Base-by-base conservation (phyloP, 2,329 filamentous ascomycete genomes). In the Gremmenia infestans region DNA sequence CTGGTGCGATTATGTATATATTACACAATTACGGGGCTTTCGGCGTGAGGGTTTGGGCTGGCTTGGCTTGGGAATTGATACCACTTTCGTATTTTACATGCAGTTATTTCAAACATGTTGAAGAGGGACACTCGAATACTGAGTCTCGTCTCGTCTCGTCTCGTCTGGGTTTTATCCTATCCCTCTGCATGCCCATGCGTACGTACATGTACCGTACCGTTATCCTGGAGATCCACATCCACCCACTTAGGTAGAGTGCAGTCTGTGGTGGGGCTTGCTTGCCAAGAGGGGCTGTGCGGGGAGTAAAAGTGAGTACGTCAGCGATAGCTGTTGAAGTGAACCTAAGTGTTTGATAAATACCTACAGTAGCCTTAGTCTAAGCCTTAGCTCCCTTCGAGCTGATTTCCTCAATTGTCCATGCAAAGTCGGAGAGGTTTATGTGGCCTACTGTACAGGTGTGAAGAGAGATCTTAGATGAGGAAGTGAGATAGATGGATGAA, bases 221-320 rank as follows among this genome's bases (percentile, higher is more conserved):
- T 39, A 39, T 14, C n/a, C 15, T 43, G 14, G 22, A 12, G n/a
- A 50, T 52, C 48, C 50, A 46, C 47, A 14, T 32, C 45, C 32
- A 50, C 48, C 48, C 48, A 5, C 48, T 50, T 37, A 42, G 40
- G 19, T 54, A 50, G 43, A 52, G 52, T 47, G 48, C 22, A 37
- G 52, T 53, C 19, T 19, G 19, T 19, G 19, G 19, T 19, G 19
- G 19, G 39, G 50, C 52, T 43, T 53, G 50, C 52, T 43, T 53
- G 59, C 62, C 58, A 60, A 62, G 62, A n/a, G 58, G 57, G 62
- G 58, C 60, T 54, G 56, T 62, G 60, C 57, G 22, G 47, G 47
- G 39, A 19, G 23, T 17, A 14, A 32, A 28, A 19, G 23, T 17
- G 19, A 32, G 37, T 55, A 55, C 53, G 53, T 55, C 53, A 55